Evolutionary conservation across 768 basidiomycete genomes (phyloP).

Genomic region (Tylopilus balloui): DNA sequence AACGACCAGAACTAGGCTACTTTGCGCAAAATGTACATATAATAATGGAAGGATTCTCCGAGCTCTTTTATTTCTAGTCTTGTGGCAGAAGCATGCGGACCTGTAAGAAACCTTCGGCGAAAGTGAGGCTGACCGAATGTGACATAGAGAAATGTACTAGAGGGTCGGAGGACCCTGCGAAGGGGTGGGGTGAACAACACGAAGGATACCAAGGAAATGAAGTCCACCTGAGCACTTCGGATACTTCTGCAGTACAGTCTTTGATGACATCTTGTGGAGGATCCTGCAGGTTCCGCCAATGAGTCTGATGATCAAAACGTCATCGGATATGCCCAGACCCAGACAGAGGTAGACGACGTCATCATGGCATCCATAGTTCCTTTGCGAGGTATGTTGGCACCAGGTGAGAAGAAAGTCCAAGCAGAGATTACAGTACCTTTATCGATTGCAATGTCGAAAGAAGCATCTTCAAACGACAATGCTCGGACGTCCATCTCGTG

Average conservation of each 20-base stretch:
- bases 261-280: slow-evolving; percentile 67
- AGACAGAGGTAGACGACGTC: slow-evolving; percentile 76
- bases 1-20: slow-evolving; percentile 3
- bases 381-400: slow-evolving; percentile 13
- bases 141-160: slow-evolving; percentile 67
- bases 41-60: slow-evolving; percentile 82
- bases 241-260: slow-evolving; percentile 72
- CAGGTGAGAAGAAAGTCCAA: background rate
- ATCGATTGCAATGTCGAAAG: slow-evolving; percentile 80
- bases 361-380: slow-evolving; percentile 91
- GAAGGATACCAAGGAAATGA: background rate
- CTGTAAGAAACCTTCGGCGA: slow-evolving; percentile 60
- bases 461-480: slow-evolving; percentile 49
- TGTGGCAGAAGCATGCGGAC: slow-evolving; percentile 42
- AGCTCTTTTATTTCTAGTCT: slow-evolving; percentile 63
- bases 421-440: slow-evolving; percentile 49
- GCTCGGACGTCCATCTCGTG: slow-evolving; percentile 79
- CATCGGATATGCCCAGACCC: slow-evolving; percentile 43
- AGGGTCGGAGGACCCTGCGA: slow-evolving; percentile 56
- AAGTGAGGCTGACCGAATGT: slow-evolving; percentile 92
- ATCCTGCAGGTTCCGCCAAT: slow-evolving; percentile 41
- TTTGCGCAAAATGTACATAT: slow-evolving; percentile 62
- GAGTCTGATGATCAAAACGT: background rate
- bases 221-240: slow-evolving; percentile 63
- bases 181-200: background rate